Base-by-base conservation (phyloP, 768 basidiomycete species). In the Naganishia onofrii region DNA sequence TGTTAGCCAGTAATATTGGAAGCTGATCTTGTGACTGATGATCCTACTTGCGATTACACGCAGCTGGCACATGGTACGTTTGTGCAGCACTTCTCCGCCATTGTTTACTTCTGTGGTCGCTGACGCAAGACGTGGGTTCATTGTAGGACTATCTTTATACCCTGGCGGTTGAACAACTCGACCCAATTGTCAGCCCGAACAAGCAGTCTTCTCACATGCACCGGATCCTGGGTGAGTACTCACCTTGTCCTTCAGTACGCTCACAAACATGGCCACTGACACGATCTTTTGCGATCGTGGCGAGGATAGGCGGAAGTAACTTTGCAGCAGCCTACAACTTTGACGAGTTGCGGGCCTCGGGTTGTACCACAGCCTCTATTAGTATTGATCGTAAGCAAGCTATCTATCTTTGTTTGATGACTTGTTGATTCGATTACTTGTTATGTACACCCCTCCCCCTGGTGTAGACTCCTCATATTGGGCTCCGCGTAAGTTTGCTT, bases 101-200 rank as follows among this genome's bases (percentile, higher is more conserved):
- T 15, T 3, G 23, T 15, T 6, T 23, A 53, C 26, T 23, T 9
- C n/a, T 53, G n/a, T n/a, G n/a, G n/a, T n/a, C n/a, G n/a, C n/a
- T n/a, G n/a, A n/a, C n/a, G n/a, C n/a, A n/a, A n/a, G n/a, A n/a
- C n/a, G n/a, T n/a, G n/a, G n/a, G n/a, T n/a, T n/a, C n/a, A n/a
- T 15, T 23, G 8, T 17, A 42, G 38, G 64, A 65, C 64, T 36
- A 48, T 36, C 23, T 65, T 28, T 65, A 42, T 28, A 42, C 66
- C 31, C 73, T 78, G 48, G 74, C 67, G 64, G 72, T 70, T 44
- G 76, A 78, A 68, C 71, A 73, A 65, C 69, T 80, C n/a, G 79
- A 80, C 64, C 76, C 77, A 5, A 73, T 80, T 53, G 75, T 80
- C 67, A 74, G 66, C 42, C 76, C 76, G 17, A 78, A 78, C 56